Evolutionary conservation across 768 basidiomycete species (phyloP), one percentile per base, ranked within the genome.

Genomic region (Tulasnella sp.): DNA sequence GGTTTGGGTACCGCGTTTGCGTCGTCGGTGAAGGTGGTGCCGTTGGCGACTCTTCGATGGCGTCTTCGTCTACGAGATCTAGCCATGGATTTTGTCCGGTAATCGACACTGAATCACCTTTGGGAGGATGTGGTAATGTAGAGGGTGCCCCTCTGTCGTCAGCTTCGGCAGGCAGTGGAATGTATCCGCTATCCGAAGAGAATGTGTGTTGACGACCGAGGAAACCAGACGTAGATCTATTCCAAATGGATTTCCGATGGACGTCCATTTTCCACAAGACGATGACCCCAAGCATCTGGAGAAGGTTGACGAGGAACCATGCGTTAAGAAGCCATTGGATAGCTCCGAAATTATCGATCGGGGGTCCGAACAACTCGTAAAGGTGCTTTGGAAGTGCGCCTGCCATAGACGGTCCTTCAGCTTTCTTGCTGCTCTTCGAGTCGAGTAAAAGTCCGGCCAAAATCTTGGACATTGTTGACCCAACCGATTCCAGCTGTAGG

Each of bases 391-490:
- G 37, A 17, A 34, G 14, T 2, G 49, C 32, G 19, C 23, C 21
- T 2, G 56, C 17, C 15, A 23, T 19, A 3, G 58, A 25, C 27
- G n/a, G n/a, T 21, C 14, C 2, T 60, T 66, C 64, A 15, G 40
- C 21, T 36, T 67, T 65, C 46, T 69, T 70, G 53, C 67, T 69
- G 32, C 63, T 37, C 62, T 36, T 65, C 52, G 63, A 69, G 65
- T 88, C 85, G 11, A 88, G 73, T 21, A 77, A 68, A 29, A 86
- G 70, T 42, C 86, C 85, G n/a, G 83, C 76, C 9, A 86, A 64
- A 0, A 83, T 86, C 62, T 86, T 82, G 57, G 81, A 78, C 53
- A 86, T 76, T 0, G 82, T 83, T 2, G 82, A 77, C 1, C 84
- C 84, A 2, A 81, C 79, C 67, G 84, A 80, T 65, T 88, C 86